Base-by-base conservation (phyloP, 805 yeast species). In the Saccharomycopsis sp. region DNA sequence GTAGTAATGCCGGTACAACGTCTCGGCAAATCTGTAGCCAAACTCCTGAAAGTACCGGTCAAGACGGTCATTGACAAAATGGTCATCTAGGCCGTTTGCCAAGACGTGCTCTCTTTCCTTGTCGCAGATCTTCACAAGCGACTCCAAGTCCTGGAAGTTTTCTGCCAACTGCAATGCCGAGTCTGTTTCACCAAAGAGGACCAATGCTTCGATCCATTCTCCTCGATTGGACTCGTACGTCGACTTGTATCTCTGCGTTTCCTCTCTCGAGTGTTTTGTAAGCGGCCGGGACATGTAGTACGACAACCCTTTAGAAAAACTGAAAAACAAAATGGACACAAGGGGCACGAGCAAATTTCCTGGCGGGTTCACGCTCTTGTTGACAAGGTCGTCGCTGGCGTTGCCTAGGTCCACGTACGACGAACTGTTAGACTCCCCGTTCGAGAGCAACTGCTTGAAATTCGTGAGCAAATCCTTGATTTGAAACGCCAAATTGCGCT, bases 11-110 rank as follows among this genome's bases (percentile, higher is more conserved):
- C 65, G 64, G 56, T 77, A 87, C 21, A 85, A 63, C 1, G 71
- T 68, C 4, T 65, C 53, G 0, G 94, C 94, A 65, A 87, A 87
- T 3, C 59, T 65, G 52, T 78, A 80, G 1, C 80, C 84, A 57
- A 72, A 83, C 38, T 65, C 66, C 12, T 69, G 68, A 53, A 84
- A 75, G 54, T 71, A 81, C 25, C 61, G 58, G 16, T 62, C 65
- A 48, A 76, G 74, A 17, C 17, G 18, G 17, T 35, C 16, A 15
- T 63, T 45, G 32, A 50, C 18, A 2, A 43, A 32, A 3, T 48
- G 41, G n/a, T 22, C 44, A 12, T 49, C 48, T 6, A 52, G 19
- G 4, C 52, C 56, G 16, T 49, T 51, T 12, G 41, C 41, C 6
- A 27, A 6, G 7, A 51, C 46, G 17, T 38, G 38, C 27, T 54